These are phyloP conservation scores for Acanthamoeba triangularis DNA, from an alignment of 208 protist genomes.

Conservation along the genomic window DNA sequence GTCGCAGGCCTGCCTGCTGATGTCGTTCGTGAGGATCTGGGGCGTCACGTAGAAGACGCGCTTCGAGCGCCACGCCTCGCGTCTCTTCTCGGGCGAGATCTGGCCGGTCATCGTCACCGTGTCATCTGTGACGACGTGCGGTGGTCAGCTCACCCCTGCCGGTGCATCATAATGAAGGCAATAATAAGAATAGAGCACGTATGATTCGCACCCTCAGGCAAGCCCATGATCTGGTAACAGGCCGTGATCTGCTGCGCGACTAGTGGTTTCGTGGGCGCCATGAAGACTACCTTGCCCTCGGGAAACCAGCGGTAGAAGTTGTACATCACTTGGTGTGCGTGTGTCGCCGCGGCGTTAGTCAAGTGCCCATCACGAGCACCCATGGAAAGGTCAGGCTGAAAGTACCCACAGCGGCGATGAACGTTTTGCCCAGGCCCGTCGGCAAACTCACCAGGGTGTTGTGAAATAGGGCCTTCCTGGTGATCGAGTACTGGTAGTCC, in stretches of 20 bases:
- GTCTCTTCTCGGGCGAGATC: neutral
- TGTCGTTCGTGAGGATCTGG: constrained; percentile 89
- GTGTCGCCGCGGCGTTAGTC: neutral
- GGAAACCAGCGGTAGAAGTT: constrained; percentile 92
- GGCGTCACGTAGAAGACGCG: constrained; percentile 92
- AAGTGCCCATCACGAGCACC: neutral
- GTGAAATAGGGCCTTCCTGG: constrained; percentile 81
- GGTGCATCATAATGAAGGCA: too few relatives aligned
- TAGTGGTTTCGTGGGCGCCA: constrained; percentile 91
- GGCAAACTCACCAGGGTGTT: constrained; percentile 93
- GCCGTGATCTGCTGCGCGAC: constrained; percentile 91
- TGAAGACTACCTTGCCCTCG: constrained; percentile 90
- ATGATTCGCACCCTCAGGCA: constrained; percentile 75
- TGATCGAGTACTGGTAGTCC: constrained; percentile 78
- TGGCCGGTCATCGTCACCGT: constrained; percentile 70
- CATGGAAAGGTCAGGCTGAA: neutral
- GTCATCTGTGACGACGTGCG: neutral
- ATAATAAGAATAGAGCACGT: too few relatives aligned
- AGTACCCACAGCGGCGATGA: constrained; percentile 91
- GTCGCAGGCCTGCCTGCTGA: constrained; percentile 74
- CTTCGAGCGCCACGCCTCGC: constrained; percentile 84
- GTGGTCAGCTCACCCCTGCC: neutral
- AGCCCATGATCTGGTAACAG: constrained; percentile 88
- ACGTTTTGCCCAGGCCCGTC: constrained; percentile 94
- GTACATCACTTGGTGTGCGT: constrained; percentile 85